A percentile compares a stretch with the other conserved stretches of the same genome.
Conservation (phyloP, 2,329 filamentous ascomycete species). For the Stemphylium lycopersici region DNA sequence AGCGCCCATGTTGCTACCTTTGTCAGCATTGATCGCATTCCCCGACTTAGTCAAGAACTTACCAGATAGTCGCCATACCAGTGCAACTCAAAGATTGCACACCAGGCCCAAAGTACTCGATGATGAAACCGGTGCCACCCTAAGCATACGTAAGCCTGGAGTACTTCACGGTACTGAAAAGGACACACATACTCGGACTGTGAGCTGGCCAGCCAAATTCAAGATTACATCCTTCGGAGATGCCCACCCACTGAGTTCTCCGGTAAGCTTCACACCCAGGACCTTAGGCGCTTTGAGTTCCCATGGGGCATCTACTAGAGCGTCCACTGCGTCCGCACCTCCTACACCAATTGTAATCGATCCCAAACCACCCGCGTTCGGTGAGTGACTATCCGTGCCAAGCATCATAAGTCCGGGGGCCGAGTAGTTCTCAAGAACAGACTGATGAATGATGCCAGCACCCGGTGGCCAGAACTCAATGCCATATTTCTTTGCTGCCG, state of each 20-base stretch:
- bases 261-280: constrained; percentile 82
- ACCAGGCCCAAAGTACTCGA: constrained; percentile 92
- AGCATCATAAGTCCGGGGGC: constrained; percentile 99
- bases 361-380: constrained; percentile 92
- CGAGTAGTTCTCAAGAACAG: constrained; percentile 95
- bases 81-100: constrained; percentile 89
- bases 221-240: constrained; percentile 96
- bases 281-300: constrained; percentile 95
- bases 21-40: constrained; percentile 1
- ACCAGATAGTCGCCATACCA: constrained; percentile 85
- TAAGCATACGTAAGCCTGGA: constrained; percentile 29
- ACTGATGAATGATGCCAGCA: constrained; percentile 75
- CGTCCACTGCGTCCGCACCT: constrained; percentile 95
- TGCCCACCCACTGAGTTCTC: constrained; percentile 86
- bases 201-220: constrained; percentile 84
- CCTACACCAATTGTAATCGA: constrained; percentile 97
- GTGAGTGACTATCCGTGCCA: constrained; percentile 95
- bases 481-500: constrained; percentile 64
- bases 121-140: constrained; percentile 91
- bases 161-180: background rate
- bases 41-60: background rate
- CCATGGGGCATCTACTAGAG: constrained; percentile 94
- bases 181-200: constrained; percentile 67
- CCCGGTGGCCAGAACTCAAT: constrained; percentile 54
- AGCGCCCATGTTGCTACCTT: constrained; percentile 54